Base-by-base conservation (phyloP, 306 rosid genomes). In the Pyrus communis region DNA sequence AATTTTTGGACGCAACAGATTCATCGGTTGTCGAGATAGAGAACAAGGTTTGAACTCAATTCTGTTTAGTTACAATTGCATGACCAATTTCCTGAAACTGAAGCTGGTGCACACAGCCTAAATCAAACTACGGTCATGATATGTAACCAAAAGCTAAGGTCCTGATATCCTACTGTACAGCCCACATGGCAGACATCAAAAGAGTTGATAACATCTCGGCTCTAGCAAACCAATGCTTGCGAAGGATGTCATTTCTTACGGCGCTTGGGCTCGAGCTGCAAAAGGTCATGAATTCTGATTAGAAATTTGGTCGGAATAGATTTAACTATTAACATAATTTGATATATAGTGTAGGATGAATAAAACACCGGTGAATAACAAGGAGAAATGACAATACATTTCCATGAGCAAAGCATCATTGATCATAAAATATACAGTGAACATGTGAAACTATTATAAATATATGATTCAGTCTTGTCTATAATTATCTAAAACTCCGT, bases 251-350 rank as follows among this genome's bases (percentile, higher is more conserved):
- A 86, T 82, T 89, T 84, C 87, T 85, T 93, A 64, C 89, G 82
- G 49, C 98, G 88, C 90, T 93, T 91, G 8, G 90, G 84, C 79
- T 88, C 90, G 69, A 85, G 89, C 97, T 93, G 81, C 82, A 80
- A 79, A 74, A 75, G 70, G 71, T 54, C 9, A 79, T 15, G 19
- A 67, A 69, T 65, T 61, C 25, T 23, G 33, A 69, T 49, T 30
- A 27, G 51, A 22, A 52, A 52, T 40, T 23, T 38, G 27, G 49
- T 66, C 2, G 22, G 21, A 8, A 31, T 11, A 19, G 9, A 9
- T 10, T 7, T 31, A 31, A 31, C 35, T 31, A 31, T 31, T 31
- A 64, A 18, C 69, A 64, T 31, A 31, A 17, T 11, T 63, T 64
- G 43, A 61, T 27, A n/a, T 4, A 71, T 13, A 11, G 46, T 23